Base-by-base conservation (phyloP, 495 filamentous ascomycete genomes). In the Hyaloscypha variabilis region DNA sequence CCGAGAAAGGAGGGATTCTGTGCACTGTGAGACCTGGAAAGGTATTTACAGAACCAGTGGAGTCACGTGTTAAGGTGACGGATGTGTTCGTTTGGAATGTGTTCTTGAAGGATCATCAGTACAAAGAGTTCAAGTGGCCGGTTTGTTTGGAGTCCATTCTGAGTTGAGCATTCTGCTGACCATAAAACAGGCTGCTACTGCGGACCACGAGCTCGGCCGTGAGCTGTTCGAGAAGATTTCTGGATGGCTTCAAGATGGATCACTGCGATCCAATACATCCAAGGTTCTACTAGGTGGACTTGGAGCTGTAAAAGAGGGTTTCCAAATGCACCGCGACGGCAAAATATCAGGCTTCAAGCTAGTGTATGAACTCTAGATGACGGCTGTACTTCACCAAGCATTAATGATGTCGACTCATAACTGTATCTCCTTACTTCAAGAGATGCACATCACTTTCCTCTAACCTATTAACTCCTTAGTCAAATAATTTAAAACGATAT, bases 171-270 rank as follows among this genome's bases (percentile, higher is more conserved):
- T 19, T 34, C 2, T 13, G 2, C 2, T 34, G 31, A 34, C 31
- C 6, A 34, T 8, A 34, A 1, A 6, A 34, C n/a, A 52, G 49
- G 49, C 49, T 52, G 11, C 49, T 6, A 8, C 19, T 8, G 49
- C 8, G 17, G 49, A 52, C 3, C 49, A 52, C n/a, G 49, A 8
- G 17, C 49, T 52, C n/a, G 19, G n/a, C 6, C 8, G 8, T 21
- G 49, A 52, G 49, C 24, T 52, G 49, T 52, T 52, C n/a, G 49
- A n/a, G 49, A 52, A 52, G 6, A n/a, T 52, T 52, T 25, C 49
- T 52, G 24, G 49, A 8, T 52, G 49, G 49, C 49, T 52, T n/a
- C 1, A 52, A 25, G 24, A n/a, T 52, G 49, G 49, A 52, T 8
- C 19, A 25, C n/a, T 52, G 49, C 19, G 1, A 19, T 1, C 49